phyloP scores from a whole-genome alignment of 805 yeast species.

The Saturnispora quitensis region DNA sequence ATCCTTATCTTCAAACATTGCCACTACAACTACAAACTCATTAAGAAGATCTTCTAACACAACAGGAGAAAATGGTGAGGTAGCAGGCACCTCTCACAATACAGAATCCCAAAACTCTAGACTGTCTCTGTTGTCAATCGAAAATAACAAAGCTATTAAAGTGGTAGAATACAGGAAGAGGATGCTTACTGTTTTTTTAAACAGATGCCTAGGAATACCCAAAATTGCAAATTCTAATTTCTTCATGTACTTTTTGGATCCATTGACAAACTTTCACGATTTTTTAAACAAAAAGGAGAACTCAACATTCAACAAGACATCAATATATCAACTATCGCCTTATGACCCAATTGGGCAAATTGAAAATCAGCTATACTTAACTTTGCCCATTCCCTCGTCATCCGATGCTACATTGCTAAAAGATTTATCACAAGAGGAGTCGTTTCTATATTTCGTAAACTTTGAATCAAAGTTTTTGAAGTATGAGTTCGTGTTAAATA shows the following conservation, averaged over 20 bases:
- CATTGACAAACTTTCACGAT: constrained; percentile 78
- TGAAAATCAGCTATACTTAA: constrained; percentile 45
- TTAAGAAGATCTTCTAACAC: constrained; percentile 15
- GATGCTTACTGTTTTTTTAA: constrained; percentile 66
- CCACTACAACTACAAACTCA: constrained; percentile 24
- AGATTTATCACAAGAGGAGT: constrained; percentile 22
- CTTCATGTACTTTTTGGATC: constrained; percentile 74
- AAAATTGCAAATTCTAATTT: constrained; percentile 51
- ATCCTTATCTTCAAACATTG: constrained; percentile 35
- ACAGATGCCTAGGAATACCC: constrained; percentile 55
- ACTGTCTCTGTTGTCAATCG: background rate
- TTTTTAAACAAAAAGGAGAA: constrained; percentile 52
- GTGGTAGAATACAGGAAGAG: constrained; percentile 57
- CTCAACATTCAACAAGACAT: constrained; percentile 39
- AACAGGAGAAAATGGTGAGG: background rate
- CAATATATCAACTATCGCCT: constrained; percentile 52
- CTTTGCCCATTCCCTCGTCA: constrained; percentile 49
- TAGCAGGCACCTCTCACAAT: background rate
- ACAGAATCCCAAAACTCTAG: background rate
- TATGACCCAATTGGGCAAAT: constrained; percentile 44
- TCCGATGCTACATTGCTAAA: constrained; percentile 20
- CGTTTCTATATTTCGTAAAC: constrained; percentile 21
- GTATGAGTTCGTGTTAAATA: constrained; percentile 27
- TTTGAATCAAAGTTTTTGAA: constrained; percentile 27
- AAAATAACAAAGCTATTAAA: constrained; percentile 9